Base-by-base conservation (phyloP, 2,329 filamentous ascomycete genomes). In the Blumeria graminis region DNA sequence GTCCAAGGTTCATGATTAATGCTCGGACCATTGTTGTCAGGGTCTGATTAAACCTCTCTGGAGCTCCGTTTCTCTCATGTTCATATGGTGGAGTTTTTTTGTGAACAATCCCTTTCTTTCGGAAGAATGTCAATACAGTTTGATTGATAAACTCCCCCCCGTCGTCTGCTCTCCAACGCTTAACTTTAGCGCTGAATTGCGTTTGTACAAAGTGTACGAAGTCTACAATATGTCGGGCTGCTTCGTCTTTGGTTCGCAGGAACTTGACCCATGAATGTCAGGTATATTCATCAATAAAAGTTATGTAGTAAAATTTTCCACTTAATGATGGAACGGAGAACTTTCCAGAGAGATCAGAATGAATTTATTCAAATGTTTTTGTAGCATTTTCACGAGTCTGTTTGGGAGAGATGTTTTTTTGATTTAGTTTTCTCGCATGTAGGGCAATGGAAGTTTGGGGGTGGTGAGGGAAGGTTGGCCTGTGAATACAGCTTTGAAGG, bases 281-380 rank as follows among this genome's bases (percentile, higher is more conserved):
- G 43, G 18, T 41, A 13, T 55, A 9, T 11, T 14, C 16, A 32
- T 55, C 52, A 43, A 55, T 43, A 28, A 55, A 43, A 16, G 22
- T 41, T 4, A 55, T 39, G 1, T 55, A 43, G 28, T 41, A 55
- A 16, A 36, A 32, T 28, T 55, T 55, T n/a, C 22, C 22, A 14
- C 36, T 11, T 41, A 43, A 43, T 55, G 52, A 55, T 11, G 35
- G 36, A 32, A 41, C 18, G 3, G 36, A 55, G 36, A 55, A 55
- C 16, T 55, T 55, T 55, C 52, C 52, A 32, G 52, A 43, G n/a
- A 41, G 52, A 55, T 55, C 52, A 7, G 35, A 41, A 32, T 55
- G 36, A 22, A 55, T 55, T 4, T 33, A 28, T 14, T 55, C 52
- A 43, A 55, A 55, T 13, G 18, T 1, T 4, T 34, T 41, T 11